These are phyloP conservation scores for Furcasterigmium sp. DNA, from an alignment of 2,329 filamentous ascomycete species.

Conservation along the genomic window DNA sequence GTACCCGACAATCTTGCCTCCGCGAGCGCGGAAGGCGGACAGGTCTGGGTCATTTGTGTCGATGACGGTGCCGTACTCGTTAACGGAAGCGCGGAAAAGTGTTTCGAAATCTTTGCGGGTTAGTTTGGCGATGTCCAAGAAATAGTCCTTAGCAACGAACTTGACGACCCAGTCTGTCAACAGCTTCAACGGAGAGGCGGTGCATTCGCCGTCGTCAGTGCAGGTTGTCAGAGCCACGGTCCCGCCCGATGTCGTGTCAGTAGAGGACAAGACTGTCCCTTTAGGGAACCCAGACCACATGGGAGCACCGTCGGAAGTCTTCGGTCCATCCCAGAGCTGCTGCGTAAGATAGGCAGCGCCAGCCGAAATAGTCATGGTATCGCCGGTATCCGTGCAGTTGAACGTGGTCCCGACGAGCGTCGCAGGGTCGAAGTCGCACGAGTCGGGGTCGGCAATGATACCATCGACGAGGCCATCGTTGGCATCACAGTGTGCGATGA, in stretches of 20 bases:
- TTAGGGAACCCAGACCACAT: neutral
- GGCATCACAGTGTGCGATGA: conserved; percentile 24
- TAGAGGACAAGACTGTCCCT: neutral
- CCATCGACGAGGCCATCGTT: conserved; percentile 17
- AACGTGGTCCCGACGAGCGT: conserved; percentile 10
- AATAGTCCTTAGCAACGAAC: no score
- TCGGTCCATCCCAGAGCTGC: neutral
- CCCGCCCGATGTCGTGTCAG: no score
- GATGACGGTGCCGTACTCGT: no score
- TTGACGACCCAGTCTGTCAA: no score
- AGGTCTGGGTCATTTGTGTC: conserved; percentile 22
- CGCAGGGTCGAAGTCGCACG: conserved; percentile 16
- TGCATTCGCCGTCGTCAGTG: neutral
- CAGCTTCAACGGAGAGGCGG: neutral
- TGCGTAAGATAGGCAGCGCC: neutral
- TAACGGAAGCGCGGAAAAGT: no score
- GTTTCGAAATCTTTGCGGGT: neutral
- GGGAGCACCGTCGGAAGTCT: neutral
- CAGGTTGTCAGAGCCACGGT: neutral
- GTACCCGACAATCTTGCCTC: conserved; percentile 33
- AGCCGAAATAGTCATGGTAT: neutral
- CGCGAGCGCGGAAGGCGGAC: conserved; percentile 20
- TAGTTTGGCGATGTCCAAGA: neutral
- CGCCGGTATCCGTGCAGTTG: conserved; percentile 6
- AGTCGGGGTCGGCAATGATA: conserved; percentile 12